Evolutionary conservation across 345 rosid genomes (phyloP).

Genomic region (Eucalyptus globulus): DNA sequence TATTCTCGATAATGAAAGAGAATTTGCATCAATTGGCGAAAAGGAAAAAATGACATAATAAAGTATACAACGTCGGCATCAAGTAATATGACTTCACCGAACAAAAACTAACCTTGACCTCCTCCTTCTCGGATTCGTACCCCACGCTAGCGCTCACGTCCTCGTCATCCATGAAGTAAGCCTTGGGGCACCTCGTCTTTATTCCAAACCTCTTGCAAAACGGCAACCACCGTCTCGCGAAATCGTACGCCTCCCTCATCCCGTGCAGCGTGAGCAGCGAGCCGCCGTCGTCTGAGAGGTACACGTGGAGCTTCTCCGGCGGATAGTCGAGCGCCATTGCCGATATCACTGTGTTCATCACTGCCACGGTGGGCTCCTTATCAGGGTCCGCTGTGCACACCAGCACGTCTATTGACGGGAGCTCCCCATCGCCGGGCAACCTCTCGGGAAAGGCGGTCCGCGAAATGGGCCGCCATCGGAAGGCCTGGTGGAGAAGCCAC

Average conservation of each 20-base stretch:
- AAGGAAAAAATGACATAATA: background rate
- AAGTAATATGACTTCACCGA: background rate
- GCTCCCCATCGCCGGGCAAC: constrained; percentile 14
- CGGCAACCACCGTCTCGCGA: constrained; percentile 64
- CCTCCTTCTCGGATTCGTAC: background rate
- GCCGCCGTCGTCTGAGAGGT: constrained; percentile 82
- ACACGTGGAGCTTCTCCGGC: constrained; percentile 49
- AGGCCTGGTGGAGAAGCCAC: constrained; percentile 16
- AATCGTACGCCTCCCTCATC: constrained; percentile 50
- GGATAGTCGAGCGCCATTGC: constrained; percentile 82
- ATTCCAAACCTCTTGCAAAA: constrained; percentile 37
- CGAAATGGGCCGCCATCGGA: constrained; percentile 13
- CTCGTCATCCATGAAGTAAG: constrained; percentile 17
- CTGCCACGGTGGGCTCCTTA: constrained; percentile 70
- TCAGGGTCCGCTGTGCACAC: constrained; percentile 86
- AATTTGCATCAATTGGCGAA: background rate
- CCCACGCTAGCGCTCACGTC: background rate
- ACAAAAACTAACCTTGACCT: constrained; percentile 6
- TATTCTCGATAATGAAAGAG: background rate
- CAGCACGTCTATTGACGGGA: constrained; percentile 59
- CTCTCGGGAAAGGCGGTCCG: constrained; percentile 20
- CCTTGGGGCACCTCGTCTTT: constrained; percentile 38
- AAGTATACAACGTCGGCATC: background rate
- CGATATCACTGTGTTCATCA: constrained; percentile 64
- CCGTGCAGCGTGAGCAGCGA: constrained; percentile 61